Evolutionary conservation across 768 basidiomycete species (phyloP).

Genomic region (Rhizopogon salebrosus): DNA sequence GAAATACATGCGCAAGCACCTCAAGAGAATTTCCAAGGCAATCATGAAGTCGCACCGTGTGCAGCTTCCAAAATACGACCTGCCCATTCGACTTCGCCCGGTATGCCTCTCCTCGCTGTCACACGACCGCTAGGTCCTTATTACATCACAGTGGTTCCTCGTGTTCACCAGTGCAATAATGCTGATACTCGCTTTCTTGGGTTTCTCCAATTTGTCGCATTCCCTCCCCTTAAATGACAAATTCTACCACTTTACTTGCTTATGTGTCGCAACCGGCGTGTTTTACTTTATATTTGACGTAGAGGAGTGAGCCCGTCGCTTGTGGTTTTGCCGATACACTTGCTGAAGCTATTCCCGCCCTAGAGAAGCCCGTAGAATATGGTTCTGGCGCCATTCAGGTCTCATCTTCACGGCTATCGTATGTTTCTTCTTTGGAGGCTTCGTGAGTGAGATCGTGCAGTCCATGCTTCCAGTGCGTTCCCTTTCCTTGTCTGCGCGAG

Average conservation of each 20-base stretch:
- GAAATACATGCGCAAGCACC: slow-evolving; percentile 27
- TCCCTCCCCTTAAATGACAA: slow-evolving; percentile 74
- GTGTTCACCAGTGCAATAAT: slow-evolving; percentile 64
- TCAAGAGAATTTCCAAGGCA: slow-evolving; percentile 44
- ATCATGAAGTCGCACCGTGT: slow-evolving; percentile 71
- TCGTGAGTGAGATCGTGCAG: slow-evolving; percentile 80
- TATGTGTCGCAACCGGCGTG: slow-evolving; percentile 66
- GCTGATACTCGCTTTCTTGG: slow-evolving; percentile 65
- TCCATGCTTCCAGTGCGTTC: slow-evolving; percentile 63
- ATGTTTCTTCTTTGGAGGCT: slow-evolving; percentile 77
- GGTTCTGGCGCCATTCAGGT: slow-evolving; percentile 79
- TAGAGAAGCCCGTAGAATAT: slow-evolving; percentile 74
- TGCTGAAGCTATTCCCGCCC: background rate
- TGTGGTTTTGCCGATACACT: background rate
- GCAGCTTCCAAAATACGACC: slow-evolving; percentile 58
- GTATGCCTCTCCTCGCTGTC: slow-evolving; percentile 30
- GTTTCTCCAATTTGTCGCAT: slow-evolving; percentile 67
- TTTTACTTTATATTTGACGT: slow-evolving; percentile 89
- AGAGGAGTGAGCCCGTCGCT: slow-evolving; percentile 60
- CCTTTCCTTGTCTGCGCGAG: background rate
- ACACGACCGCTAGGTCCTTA: slow-evolving; percentile 5
- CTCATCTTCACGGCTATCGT: slow-evolving; percentile 63
- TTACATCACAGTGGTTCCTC: slow-evolving; percentile 69
- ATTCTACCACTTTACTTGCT: slow-evolving; percentile 73
- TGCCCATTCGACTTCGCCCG: slow-evolving; percentile 70